A percentile compares a stretch with the other conserved stretches of the same genome.
Evolutionary conservation across 148 eudicot genomes (phyloP).

Genomic region (Cornus suecica): DNA sequence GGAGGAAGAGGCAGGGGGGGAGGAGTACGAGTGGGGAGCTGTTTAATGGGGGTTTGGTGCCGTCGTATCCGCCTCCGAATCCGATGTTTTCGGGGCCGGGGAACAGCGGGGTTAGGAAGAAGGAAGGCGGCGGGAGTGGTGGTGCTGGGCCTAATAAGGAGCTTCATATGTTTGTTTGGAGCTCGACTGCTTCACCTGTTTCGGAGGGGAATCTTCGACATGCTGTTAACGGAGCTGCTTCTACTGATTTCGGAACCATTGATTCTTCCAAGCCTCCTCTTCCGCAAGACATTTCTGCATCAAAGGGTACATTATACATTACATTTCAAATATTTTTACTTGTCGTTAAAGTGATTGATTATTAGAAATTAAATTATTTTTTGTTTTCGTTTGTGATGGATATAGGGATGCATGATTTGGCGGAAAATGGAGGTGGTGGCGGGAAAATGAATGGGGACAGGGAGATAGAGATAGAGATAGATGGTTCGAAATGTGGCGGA

Average conservation of each 20-base stretch:
- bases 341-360: too few relatives aligned
- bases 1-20: constrained; percentile 49
- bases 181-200: constrained; percentile 88
- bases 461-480: constrained; percentile 41
- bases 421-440: constrained; percentile 41
- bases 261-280: constrained; percentile 67
- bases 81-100: constrained; percentile 55
- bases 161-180: constrained; percentile 94
- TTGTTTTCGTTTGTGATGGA: background rate
- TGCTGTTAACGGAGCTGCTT: constrained; percentile 32
- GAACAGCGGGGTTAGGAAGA: constrained; percentile 33
- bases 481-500: constrained; percentile 25
- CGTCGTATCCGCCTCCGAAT: constrained; percentile 80
- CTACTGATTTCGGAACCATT: constrained; percentile 26
- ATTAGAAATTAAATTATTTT: background rate
- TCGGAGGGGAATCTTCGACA: constrained; percentile 60
- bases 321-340: too few relatives aligned
- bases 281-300: constrained; percentile 59
- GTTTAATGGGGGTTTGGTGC: constrained; percentile 19
- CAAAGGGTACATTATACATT: constrained; percentile 48
- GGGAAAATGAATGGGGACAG: constrained; percentile 38
- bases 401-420: constrained; percentile 33
- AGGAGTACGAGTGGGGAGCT: constrained; percentile 87
- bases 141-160: constrained; percentile 48
- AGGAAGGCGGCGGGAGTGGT: constrained; percentile 41